These are phyloP conservation scores for Globisporangium okanoganense DNA, from an alignment of 352 stramenopile genomes.

Conservation along the genomic window DNA sequence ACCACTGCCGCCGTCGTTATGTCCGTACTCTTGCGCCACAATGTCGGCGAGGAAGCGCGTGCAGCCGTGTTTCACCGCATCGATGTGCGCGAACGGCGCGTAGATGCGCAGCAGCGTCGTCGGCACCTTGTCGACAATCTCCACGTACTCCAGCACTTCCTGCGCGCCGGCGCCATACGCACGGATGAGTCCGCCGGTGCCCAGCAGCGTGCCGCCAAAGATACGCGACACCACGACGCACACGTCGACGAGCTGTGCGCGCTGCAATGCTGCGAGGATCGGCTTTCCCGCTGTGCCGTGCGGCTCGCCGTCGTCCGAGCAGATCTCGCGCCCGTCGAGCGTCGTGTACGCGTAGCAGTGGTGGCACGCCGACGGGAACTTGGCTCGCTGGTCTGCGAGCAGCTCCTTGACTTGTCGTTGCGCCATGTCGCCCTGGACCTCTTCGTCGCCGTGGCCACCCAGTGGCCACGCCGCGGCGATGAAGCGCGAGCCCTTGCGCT, in stretches of 20 bases:
- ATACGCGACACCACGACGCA: conserved; percentile 72
- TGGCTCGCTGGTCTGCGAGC: conserved; percentile 36
- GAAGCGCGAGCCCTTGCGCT: conserved; percentile 83
- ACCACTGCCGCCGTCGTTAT: conserved; percentile 8
- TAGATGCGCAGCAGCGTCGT: conserved; percentile 30
- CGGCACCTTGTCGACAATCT: conserved; percentile 52
- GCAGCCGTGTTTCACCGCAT: conserved; percentile 47
- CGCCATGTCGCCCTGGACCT: conserved; percentile 13
- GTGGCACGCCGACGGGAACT: conserved; percentile 58
- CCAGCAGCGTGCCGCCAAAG: conserved; percentile 71
- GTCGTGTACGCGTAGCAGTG: conserved; percentile 74
- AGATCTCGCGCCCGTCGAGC: conserved; percentile 45
- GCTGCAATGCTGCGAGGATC: conserved; percentile 56
- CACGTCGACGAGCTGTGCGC: conserved; percentile 59
- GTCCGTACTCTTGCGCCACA: conserved; percentile 30
- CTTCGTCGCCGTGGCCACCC: not conserved
- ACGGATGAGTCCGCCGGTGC: conserved; percentile 65
- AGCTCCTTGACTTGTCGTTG: conserved; percentile 40
- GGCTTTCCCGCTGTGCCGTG: conserved; percentile 67
- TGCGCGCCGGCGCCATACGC: conserved; percentile 63
- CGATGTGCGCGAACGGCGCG: conserved; percentile 31
- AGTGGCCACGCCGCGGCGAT: conserved; percentile 65
- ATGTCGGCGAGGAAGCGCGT: conserved; percentile 39
- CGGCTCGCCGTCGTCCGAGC: conserved; percentile 74
- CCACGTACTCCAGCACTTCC: conserved; percentile 42